Conservation (phyloP, 495 filamentous ascomycete species). For the Trichoderma asperelloides region DNA sequence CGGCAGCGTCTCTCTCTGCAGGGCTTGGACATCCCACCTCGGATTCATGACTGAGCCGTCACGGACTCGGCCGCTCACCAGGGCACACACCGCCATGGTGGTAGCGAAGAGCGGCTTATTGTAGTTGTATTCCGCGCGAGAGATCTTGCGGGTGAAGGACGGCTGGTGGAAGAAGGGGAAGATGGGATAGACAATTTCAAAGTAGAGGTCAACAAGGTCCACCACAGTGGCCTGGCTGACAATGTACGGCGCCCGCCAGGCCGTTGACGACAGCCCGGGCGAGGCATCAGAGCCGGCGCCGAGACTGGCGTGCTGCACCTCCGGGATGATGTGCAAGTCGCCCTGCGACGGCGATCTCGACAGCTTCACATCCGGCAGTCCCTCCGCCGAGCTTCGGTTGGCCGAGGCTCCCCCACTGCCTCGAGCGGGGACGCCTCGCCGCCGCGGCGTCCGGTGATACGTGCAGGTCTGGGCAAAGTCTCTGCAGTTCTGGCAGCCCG, state of each 20-base stretch:
- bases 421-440: constrained; percentile 9
- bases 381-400: neutral
- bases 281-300: constrained; percentile 10
- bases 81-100: constrained; percentile 41
- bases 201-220: constrained; percentile 34
- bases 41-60: constrained; percentile 35
- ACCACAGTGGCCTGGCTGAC: constrained; percentile 15
- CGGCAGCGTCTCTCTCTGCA: constrained; percentile 21
- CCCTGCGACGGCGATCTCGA: constrained; percentile 4
- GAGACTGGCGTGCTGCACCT: neutral
- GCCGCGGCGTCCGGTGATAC: constrained; percentile 12
- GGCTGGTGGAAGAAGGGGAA: constrained; percentile 42
- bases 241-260: constrained; percentile 1
- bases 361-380: neutral
- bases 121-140: constrained; percentile 29
- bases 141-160: constrained; percentile 28
- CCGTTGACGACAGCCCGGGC: neutral
- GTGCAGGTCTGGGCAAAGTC: constrained; percentile 18
- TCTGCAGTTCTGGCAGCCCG: constrained; percentile 22
- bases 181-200: constrained; percentile 34
- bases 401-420: constrained; percentile 13
- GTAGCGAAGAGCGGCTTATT: constrained; percentile 37
- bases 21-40: constrained; percentile 22
- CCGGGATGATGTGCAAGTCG: neutral
- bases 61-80: constrained; percentile 35